Percentiles rank a stretch among this genome's conserved stretches.
phyloP scores from a whole-genome alignment of 148 eudicot species.

The Diospyros lotus region DNA sequence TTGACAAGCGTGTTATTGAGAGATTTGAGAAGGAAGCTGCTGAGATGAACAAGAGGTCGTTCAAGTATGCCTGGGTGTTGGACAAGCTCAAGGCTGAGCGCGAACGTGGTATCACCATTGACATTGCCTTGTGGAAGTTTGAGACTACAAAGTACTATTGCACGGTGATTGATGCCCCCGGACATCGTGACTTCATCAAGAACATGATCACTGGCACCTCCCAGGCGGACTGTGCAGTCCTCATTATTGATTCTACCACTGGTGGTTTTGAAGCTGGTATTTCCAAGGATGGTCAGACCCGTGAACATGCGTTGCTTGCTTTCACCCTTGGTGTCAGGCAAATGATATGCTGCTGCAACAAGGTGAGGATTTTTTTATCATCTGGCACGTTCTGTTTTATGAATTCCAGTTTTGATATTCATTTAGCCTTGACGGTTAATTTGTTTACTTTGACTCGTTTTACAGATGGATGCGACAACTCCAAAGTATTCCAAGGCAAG shows the following conservation, averaged over 20 bases:
- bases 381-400: background rate
- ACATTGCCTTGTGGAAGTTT: slow-evolving; percentile 57
- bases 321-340: slow-evolving; percentile 61
- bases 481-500: slow-evolving; percentile 26
- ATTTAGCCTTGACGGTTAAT: background rate
- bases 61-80: slow-evolving; percentile 41
- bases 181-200: slow-evolving; percentile 59
- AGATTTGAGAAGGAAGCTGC: slow-evolving; percentile 44
- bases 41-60: slow-evolving; percentile 44
- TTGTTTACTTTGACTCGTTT: background rate
- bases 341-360: slow-evolving; percentile 39
- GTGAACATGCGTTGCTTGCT: slow-evolving; percentile 62
- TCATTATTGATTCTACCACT: slow-evolving; percentile 52
- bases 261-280: slow-evolving; percentile 66
- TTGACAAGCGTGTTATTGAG: slow-evolving; percentile 44
- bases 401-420: background rate
- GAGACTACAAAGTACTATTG: slow-evolving; percentile 64
- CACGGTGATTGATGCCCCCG: slow-evolving; percentile 62
- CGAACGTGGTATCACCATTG: slow-evolving; percentile 65
- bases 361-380: slow-evolving; percentile 3
- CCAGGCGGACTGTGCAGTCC: slow-evolving; percentile 60
- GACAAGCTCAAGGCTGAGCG: slow-evolving; percentile 67
- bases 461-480: slow-evolving; percentile 27
- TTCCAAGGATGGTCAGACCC: slow-evolving; percentile 62
- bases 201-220: slow-evolving; percentile 62